Percentiles rank a stretch among this genome's conserved stretches.
Conservation (phyloP, 805 yeast genomes). For the Lipomyces japonicus region DNA sequence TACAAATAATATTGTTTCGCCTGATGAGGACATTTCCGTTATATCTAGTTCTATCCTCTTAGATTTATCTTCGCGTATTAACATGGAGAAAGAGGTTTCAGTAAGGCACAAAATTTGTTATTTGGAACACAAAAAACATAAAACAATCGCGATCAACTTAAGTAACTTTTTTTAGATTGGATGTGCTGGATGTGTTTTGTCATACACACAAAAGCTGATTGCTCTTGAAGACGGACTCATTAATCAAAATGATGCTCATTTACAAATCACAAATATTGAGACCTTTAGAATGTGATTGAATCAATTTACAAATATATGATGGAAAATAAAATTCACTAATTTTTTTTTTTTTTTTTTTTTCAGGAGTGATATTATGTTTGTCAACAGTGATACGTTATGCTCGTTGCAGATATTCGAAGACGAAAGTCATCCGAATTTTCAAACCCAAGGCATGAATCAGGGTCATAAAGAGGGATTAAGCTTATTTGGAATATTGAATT, state of each 20-base stretch:
- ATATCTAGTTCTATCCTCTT: neutral
- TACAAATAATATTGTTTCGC: neutral
- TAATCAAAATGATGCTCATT: constrained; percentile 2
- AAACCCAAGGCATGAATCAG: constrained; percentile 12
- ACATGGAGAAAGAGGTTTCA: constrained; percentile 19
- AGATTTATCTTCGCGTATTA: constrained; percentile 13
- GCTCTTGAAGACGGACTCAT: constrained; percentile 8
- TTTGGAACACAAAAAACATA: too few species aligned
- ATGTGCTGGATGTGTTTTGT: constrained; percentile 23
- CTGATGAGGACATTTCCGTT: constrained; percentile 1
- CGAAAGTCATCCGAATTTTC: constrained; percentile 30
- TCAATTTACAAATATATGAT: neutral
- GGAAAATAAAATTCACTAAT: neutral
- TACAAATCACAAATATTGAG: constrained; percentile 25
- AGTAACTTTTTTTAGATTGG: constrained; percentile 9
- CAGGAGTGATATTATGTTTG: constrained; percentile 28
- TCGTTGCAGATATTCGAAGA: constrained; percentile 33
- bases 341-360: neutral
- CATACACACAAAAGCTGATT: constrained; percentile 9
- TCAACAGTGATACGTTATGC: constrained; percentile 36
- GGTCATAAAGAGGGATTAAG: constrained; percentile 22
- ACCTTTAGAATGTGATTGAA: constrained; percentile 7
- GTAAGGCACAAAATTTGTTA: too few species aligned
- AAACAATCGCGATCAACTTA: too few species aligned
- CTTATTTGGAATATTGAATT: constrained; percentile 31